phyloP scores from a whole-genome alignment of 2,329 filamentous ascomycete genomes.

The Ophiostoma sp. region DNA sequence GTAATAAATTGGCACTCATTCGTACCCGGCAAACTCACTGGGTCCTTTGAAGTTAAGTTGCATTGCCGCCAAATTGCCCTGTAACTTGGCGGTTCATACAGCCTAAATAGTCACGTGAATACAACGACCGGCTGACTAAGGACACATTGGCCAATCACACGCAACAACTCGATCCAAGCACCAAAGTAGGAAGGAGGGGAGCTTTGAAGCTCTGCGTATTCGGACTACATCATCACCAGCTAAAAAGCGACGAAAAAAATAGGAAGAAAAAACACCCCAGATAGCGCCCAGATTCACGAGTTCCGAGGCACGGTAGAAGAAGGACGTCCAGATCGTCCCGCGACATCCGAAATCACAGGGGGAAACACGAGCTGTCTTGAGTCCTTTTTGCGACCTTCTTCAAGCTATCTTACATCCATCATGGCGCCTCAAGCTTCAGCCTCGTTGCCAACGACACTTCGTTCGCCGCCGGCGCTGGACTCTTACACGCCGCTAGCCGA shows the following conservation, averaged over 20 bases:
- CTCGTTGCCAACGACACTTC: constrained; percentile 53
- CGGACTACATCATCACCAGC: background rate
- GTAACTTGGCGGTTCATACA: background rate
- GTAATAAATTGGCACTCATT: background rate
- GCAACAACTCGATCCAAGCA: background rate
- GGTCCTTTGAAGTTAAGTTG: background rate
- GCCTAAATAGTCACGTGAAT: background rate
- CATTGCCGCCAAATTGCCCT: background rate
- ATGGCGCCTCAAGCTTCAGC: constrained; percentile 23
- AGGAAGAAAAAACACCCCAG: background rate
- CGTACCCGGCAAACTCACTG: background rate
- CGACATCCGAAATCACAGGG: background rate
- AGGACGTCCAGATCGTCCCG: background rate
- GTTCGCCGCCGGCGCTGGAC: constrained; percentile 53
- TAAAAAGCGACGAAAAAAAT: background rate
- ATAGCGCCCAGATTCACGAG: background rate
- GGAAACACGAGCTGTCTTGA: background rate
- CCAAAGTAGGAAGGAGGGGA: constrained; percentile 7
- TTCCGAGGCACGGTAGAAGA: background rate
- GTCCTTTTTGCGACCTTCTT: background rate
- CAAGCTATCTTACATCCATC: background rate
- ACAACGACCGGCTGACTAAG: background rate
- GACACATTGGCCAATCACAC: background rate
- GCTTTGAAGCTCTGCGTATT: constrained; percentile 6
- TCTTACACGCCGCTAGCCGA: constrained; percentile 67